Base-by-base conservation (phyloP, 352 stramenopile species). In the Pythium pyrilobum region DNA sequence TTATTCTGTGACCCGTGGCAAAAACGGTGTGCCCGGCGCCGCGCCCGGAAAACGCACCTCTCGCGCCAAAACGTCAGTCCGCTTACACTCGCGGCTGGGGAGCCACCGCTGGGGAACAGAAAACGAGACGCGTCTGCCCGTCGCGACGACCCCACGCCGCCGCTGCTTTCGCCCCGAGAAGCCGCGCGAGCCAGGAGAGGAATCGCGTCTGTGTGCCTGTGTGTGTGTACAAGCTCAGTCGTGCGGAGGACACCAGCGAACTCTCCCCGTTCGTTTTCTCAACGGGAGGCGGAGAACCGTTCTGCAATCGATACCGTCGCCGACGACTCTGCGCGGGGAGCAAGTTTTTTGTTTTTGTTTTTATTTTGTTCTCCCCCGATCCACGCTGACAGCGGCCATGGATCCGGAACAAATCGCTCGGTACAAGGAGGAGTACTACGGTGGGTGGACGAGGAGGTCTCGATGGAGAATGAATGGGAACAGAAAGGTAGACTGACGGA, bases 391-490 rank as follows among this genome's bases (percentile, higher is more conserved):
- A 13, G 8, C 8, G 31, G 42, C 2, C 24, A 67, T 67, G 60
- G 53, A 67, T 29, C 47, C 52, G 5, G 60, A 67, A 34, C 47
- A 62, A 31, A 52, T 67, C 25, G 48, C 46, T 20, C 52, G 51
- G 15, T 62, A 48, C 49, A 69, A 69, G 50, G 46, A 59, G 33
- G 64, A 71, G 28, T 71, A 71, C 25, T 71, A 71, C 45, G 64
- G 64, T 71, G 44, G 56, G n/a, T 34, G 37, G 24, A 32, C 9
- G 28, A 12, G 13, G 32, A 27, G 16, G 39, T 58, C 5, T 38
- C 12, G 7, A 13, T 4, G 0, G 43, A 25, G n/a, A n/a, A n/a
- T n/a, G n/a, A n/a, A n/a, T n/a, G n/a, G n/a, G n/a, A n/a, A n/a
- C n/a, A n/a, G n/a, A n/a, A n/a, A n/a, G n/a, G n/a, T n/a, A n/a